Conservation (phyloP, 306 rosid genomes). For the Lathyrus sativus region DNA sequence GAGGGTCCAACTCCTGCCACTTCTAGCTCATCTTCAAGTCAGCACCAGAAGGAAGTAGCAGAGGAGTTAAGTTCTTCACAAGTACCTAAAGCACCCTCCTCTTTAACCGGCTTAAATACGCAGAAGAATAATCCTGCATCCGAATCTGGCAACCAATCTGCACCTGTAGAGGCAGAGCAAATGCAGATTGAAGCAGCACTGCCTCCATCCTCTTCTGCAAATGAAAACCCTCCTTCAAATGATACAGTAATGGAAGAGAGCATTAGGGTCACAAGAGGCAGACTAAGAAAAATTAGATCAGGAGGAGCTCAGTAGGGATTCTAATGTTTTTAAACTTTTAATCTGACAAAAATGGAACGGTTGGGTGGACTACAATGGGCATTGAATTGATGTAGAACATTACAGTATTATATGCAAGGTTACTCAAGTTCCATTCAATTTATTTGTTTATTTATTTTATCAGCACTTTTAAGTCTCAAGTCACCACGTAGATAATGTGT, state of each 20-base stretch:
- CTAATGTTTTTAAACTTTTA: conserved; percentile 17
- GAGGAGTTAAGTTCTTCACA: conserved; percentile 55
- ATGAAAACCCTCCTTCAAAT: conserved; percentile 40
- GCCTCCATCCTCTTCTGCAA: conserved; percentile 40
- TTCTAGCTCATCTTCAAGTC: conserved; percentile 50
- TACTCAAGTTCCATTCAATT: conserved; percentile 41
- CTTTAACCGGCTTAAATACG: conserved; percentile 36
- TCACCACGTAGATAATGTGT: neutral
- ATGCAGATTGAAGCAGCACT: conserved; percentile 42
- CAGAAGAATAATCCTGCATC: conserved; percentile 44
- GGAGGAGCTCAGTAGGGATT: conserved; percentile 29
- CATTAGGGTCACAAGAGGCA: conserved; percentile 37
- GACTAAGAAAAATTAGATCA: conserved; percentile 47
- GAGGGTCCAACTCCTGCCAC: conserved; percentile 51
- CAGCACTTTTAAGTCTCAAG: neutral
- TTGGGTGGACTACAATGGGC: conserved; percentile 40
- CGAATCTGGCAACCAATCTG: conserved; percentile 39
- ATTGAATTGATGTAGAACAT: conserved; percentile 41
- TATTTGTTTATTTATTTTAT: conserved; percentile 14
- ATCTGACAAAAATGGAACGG: conserved; percentile 32
- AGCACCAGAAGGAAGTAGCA: conserved; percentile 51
- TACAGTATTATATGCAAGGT: conserved; percentile 46
- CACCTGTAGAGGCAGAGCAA: conserved; percentile 44
- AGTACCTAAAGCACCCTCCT: conserved; percentile 42
- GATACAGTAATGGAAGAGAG: conserved; percentile 52